Conservation (phyloP, 2,329 filamentous ascomycete species). For the Mycosphaerella arachidis region DNA sequence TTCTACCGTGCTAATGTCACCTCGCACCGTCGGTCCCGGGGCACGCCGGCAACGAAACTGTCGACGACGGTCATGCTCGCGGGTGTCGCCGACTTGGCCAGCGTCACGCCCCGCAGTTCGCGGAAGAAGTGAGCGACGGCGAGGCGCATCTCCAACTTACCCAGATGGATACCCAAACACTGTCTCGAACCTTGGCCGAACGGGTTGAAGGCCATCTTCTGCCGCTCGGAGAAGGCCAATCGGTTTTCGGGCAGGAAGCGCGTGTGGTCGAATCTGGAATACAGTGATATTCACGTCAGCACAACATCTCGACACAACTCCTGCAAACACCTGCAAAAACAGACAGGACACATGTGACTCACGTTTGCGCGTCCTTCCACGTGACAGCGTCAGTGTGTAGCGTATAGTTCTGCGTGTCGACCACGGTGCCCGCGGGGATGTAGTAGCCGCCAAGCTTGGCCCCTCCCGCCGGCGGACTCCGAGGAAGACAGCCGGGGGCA, state of each 20-base stretch:
- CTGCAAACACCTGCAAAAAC: background rate
- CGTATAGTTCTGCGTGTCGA: constrained; percentile 37
- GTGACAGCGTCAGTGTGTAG: constrained; percentile 31
- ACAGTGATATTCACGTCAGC: background rate
- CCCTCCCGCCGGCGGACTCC: constrained; percentile 32
- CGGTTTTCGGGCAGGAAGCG: constrained; percentile 1
- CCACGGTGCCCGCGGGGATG: constrained; percentile 32
- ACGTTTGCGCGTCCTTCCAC: background rate
- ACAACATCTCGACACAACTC: background rate
- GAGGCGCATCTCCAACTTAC: constrained; percentile 12
- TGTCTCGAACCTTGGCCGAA: constrained; percentile 11
- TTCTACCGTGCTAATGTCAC: background rate
- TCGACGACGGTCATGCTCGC: constrained; percentile 10
- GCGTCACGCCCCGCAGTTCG: constrained; percentile 5
- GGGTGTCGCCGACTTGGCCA: constrained; percentile 9
- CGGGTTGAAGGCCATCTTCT: constrained; percentile 2
- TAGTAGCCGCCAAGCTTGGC: constrained; percentile 29
- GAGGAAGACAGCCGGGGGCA: constrained; percentile 33
- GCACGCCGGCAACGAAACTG: background rate
- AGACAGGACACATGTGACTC: background rate
- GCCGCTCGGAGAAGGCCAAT: background rate
- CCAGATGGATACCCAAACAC: constrained; percentile 14
- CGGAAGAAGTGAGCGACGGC: constrained; percentile 14
- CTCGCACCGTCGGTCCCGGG: background rate
- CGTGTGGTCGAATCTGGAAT: background rate